Evolutionary conservation across 306 rosid genomes (phyloP).

Genomic region (Carpinus fangiana): DNA sequence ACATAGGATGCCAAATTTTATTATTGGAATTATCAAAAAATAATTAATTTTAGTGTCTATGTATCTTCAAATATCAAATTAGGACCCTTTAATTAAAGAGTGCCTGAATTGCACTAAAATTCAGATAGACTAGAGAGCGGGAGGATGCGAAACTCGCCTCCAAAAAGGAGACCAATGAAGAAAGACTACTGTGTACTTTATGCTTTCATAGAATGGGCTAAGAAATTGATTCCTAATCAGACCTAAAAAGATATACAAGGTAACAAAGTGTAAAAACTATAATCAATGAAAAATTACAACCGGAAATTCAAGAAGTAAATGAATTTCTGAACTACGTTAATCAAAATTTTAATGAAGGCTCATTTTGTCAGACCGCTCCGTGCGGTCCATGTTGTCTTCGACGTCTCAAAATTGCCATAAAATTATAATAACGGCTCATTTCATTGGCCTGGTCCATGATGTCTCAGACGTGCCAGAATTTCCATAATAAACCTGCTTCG

Average conservation of each 20-base stretch:
- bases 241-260: background rate
- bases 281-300: background rate
- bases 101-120: too few species aligned
- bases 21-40: too few species aligned
- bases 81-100: too few species aligned
- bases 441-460: constrained; percentile 65
- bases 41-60: too few species aligned
- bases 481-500: constrained; percentile 85
- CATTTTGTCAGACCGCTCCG: constrained; percentile 42
- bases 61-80: too few species aligned
- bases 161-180: too few species aligned
- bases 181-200: background rate
- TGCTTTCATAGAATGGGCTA: background rate
- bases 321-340: background rate
- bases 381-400: constrained; percentile 86
- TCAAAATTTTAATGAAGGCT: background rate
- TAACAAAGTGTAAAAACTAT: background rate
- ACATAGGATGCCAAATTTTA: too few species aligned
- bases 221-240: background rate
- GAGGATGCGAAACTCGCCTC: too few species aligned
- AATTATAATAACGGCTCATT: constrained; percentile 22
- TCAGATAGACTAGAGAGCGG: too few species aligned
- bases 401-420: constrained; percentile 28
- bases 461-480: constrained; percentile 71
- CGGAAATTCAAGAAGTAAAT: background rate